Evolutionary conservation across 345 rosid species (phyloP), one percentile per base, ranked within the genome.

Genomic region (Geranium rotundifolium): DNA sequence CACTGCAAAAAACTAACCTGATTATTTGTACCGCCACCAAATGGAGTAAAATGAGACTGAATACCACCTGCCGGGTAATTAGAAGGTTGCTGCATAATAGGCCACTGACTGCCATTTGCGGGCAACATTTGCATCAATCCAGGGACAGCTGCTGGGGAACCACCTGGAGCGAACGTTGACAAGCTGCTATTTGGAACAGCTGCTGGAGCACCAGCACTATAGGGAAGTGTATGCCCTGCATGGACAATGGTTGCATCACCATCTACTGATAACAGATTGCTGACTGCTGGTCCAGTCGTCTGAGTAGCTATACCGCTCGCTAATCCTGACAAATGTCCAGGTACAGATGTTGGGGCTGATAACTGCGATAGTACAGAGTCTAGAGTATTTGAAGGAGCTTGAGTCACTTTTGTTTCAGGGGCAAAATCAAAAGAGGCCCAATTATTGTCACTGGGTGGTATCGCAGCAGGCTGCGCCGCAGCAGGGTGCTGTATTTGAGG

Each of bases 341-440:
- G 77, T 54, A 68, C 74, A 17, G 92, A 70, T 65, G 81, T 65
- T 65, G 87, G 80, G 62, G 70, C 70, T 7, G 86, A 71, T 67
- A 93, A 76, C 72, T 85, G 90, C 13, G 89, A 90, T 54, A 93
- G 81, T 75, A 86, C 85, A 69, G 95, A 87, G 69, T 88, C 95
- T 66, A 93, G 62, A 54, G 86, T 73, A 78, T 73, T 84, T 61
- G 78, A 72, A 66, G 81, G 71, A 68, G 88, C 58, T 64, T 81
- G 92, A 56, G 92, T 71, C 65, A 63, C 83, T 71, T 67, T 82
- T 63, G 69, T 65, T 17, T 70, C 76, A 5, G 84, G 77, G 23
- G 78, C 62, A 62, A 68, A 69, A 65, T 87, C 90, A 80, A 87
- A 87, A 72, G 90, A 85, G 14, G 90, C 95, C 90, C 95, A 87